phyloP scores from a whole-genome alignment of 2,329 filamentous ascomycete genomes.

The Talaromyces verruculosus region DNA sequence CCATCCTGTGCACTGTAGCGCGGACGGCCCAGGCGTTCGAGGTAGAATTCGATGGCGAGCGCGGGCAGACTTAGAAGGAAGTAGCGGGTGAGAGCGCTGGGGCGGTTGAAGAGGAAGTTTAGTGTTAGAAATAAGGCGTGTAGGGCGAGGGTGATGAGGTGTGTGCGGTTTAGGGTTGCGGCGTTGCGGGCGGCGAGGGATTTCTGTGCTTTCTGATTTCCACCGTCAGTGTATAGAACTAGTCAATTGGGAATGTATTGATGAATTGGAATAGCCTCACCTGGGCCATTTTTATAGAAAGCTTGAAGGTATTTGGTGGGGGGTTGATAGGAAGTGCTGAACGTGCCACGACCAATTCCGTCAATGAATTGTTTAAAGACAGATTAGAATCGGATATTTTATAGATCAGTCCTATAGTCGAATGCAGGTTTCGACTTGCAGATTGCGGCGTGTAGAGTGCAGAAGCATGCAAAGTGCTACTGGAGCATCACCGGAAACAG shows the following conservation, averaged over 20 bases:
- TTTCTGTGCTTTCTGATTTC: slow-evolving; percentile 50
- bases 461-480: neutral
- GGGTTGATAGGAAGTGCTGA: neutral
- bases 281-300: slow-evolving; percentile 24
- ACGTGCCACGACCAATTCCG: neutral
- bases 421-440: neutral
- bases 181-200: slow-evolving; percentile 76
- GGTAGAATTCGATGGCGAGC: slow-evolving; percentile 76
- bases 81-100: slow-evolving; percentile 65
- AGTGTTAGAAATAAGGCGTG: slow-evolving; percentile 74
- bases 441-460: neutral
- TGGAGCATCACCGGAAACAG: slow-evolving; percentile 1
- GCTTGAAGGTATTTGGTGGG: neutral
- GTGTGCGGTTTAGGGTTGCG: slow-evolving; percentile 74
- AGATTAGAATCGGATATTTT: neutral
- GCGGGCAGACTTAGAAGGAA: slow-evolving; percentile 70
- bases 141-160: slow-evolving; percentile 69
- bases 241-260: too few relatives aligned
- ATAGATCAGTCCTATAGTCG: neutral
- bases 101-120: slow-evolving; percentile 64
- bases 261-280: slow-evolving; percentile 18
- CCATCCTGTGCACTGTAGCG: slow-evolving; percentile 63
- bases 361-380: neutral
- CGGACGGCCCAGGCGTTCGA: slow-evolving; percentile 82
- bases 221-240: slow-evolving; percentile 17